Evolutionary conservation across 306 rosid species (phyloP), one percentile per base, ranked within the genome.

Genomic region (Citrullus mucosospermus): DNA sequence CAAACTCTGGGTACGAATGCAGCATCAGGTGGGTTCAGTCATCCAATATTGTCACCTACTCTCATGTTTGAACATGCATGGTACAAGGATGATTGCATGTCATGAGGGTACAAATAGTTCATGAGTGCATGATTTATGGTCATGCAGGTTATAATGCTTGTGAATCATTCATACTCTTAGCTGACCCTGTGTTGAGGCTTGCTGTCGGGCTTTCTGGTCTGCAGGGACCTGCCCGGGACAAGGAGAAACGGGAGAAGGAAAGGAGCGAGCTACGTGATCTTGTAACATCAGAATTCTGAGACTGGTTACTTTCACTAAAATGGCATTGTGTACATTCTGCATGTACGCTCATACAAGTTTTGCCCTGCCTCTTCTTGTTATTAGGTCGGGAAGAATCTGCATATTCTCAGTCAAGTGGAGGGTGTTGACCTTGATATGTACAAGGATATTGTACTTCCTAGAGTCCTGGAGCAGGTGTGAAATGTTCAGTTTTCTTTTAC

Each of bases 171-270:
- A 91, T 93, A 88, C 96, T 93, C 97, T 91, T 93, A 89, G 97
- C 97, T 93, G 98, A 90, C 87, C 92, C 92, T 93, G 97, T 87
- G 97, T 89, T 93, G 97, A 91, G 97, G 96, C 90, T 91, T 93
- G 97, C 93, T 91, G 85, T 91, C 92, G 96, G 96, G 93, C 88
- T 93, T 93, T 93, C 90, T 93, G 93, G 97, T 91, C 94, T 93
- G 98, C 97, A 91, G 98, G 98, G 98, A 71, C 94, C 97, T 90
- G 91, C 91, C 91, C 88, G 96, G 84, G 97, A 90, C 56, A 93
- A 91, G 92, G 98, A 93, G 90, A 93, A 86, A 83, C 96, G 91
- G 87, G 98, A 93, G 90, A 93, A 92, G 88, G 98, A 93, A 84
- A 88, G 98, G 91, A 90, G 86, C 78, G 97, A 93, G 91, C 97